Percentiles rank a stretch among this genome's conserved stretches.
These are phyloP conservation scores for Symbiodinium pilosum DNA, from an alignment of 73 alveolate genomes.

Conservation along the genomic window DNA sequence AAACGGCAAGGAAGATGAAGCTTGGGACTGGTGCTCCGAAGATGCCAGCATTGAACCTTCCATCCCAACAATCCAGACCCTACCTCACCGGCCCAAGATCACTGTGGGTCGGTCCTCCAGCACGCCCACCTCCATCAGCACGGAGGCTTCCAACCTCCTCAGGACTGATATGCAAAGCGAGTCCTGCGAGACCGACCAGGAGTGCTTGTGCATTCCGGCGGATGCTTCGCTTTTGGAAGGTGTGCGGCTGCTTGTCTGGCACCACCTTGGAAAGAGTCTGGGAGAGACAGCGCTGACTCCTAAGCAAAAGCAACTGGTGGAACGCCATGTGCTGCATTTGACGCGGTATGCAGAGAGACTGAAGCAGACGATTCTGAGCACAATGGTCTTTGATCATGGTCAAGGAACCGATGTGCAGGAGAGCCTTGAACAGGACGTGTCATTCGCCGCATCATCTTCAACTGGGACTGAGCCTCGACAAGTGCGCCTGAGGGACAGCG, in stretches of 20 bases:
- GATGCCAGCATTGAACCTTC: background rate
- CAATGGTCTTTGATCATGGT: background rate
- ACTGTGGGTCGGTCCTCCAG: background rate
- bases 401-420: background rate
- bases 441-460: background rate
- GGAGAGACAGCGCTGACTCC: background rate
- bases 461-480: background rate
- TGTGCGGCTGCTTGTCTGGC: slow-evolving; percentile 17
- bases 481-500: background rate
- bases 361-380: background rate
- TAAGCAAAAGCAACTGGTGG: slow-evolving; percentile 8
- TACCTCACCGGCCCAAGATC: background rate
- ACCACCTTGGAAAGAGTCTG: slow-evolving; percentile 16
- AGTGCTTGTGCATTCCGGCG: background rate
- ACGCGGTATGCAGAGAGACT: slow-evolving; percentile 46
- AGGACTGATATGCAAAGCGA: background rate
- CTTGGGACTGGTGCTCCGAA: slow-evolving; percentile 1
- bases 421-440: background rate
- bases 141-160: background rate
- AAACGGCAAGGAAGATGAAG: background rate
- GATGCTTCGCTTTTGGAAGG: slow-evolving; percentile 49
- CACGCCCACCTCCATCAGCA: background rate
- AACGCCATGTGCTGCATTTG: slow-evolving; percentile 23
- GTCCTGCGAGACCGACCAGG: background rate
- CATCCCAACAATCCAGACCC: background rate